Percentiles rank a stretch among this genome's conserved stretches.
Evolutionary conservation across 73 alveolate species (phyloP).

Genomic region (Paramecium pentaurelia): DNA sequence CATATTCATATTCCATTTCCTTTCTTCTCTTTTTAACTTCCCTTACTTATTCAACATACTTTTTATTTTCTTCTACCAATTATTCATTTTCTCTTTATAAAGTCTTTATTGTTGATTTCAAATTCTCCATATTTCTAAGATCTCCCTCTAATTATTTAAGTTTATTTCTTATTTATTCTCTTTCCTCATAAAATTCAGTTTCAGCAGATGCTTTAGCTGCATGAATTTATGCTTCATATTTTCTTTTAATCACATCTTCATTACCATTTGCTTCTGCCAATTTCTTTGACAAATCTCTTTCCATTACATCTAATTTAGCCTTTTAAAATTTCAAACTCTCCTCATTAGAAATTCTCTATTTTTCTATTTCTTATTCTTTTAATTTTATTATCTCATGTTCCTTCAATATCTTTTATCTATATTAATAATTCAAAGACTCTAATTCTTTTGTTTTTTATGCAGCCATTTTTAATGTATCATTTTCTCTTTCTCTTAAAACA

Average conservation of each 20-base stretch:
- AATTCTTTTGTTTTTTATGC: constrained; percentile 49
- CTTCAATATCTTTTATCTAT: constrained; percentile 51
- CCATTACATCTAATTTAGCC: constrained; percentile 50
- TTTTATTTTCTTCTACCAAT: constrained; percentile 36
- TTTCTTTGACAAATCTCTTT: constrained; percentile 44
- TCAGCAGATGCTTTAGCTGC: constrained; percentile 48
- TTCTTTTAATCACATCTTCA: constrained; percentile 22
- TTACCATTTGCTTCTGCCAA: constrained; percentile 34
- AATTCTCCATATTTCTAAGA: constrained; percentile 16
- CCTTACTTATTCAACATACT: constrained; percentile 6
- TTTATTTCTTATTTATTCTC: constrained; percentile 45
- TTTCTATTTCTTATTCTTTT: constrained; percentile 55
- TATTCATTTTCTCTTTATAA: constrained; percentile 16
- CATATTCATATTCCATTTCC: constrained; percentile 36
- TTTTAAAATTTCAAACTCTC: constrained; percentile 37
- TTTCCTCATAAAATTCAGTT: constrained; percentile 54
- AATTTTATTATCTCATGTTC: constrained; percentile 48
- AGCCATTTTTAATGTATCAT: constrained; percentile 48
- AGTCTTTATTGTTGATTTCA: neutral
- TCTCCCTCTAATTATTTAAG: constrained; percentile 43
- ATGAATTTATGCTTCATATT: constrained; percentile 15
- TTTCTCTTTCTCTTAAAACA: constrained; percentile 56
- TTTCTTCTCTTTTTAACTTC: constrained; percentile 37
- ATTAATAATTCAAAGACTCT: constrained; percentile 47
- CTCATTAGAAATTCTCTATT: constrained; percentile 45